Percentiles rank a stretch among this genome's conserved stretches.
These are phyloP conservation scores for Penicillium sp. DNA, from an alignment of 2,329 filamentous ascomycete species.

Conservation along the genomic window DNA sequence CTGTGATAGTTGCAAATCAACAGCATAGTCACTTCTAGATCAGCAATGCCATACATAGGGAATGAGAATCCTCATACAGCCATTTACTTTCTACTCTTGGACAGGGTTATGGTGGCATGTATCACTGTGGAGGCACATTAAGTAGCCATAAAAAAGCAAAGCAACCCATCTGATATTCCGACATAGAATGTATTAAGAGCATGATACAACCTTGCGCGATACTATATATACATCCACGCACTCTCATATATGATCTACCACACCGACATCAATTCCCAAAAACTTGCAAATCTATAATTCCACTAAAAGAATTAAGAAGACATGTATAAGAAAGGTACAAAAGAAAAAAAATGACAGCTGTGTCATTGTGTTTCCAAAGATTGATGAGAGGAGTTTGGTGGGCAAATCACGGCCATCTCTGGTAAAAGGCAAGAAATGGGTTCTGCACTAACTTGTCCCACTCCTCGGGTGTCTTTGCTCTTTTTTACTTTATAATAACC, in stretches of 20 bases:
- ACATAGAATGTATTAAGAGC: neutral
- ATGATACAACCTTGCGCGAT: neutral
- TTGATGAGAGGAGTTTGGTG: constrained; percentile 57
- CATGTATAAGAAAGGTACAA: neutral
- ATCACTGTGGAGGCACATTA: neutral
- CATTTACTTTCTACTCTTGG: no score
- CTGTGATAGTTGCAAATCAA: neutral
- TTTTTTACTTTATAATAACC: constrained; percentile 6
- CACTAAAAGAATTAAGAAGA: no score
- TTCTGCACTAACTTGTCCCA: constrained; percentile 68
- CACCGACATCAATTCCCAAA: neutral
- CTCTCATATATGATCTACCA: neutral
- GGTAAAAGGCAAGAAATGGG: constrained; percentile 78
- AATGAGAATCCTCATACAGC: no score
- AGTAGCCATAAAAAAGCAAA: no score
- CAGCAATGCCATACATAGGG: no score
- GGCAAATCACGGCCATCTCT: constrained; percentile 70
- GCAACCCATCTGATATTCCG: no score
- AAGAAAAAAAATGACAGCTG: constrained; percentile 42
- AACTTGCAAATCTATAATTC: neutral
- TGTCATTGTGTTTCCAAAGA: constrained; percentile 54
- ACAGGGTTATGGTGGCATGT: neutral
- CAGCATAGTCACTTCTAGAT: no score
- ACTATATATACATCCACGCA: neutral
- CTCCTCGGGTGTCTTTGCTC: constrained; percentile 46